Base-by-base conservation (phyloP, 176 grass and related monocot species). In the Oryza punctata region DNA sequence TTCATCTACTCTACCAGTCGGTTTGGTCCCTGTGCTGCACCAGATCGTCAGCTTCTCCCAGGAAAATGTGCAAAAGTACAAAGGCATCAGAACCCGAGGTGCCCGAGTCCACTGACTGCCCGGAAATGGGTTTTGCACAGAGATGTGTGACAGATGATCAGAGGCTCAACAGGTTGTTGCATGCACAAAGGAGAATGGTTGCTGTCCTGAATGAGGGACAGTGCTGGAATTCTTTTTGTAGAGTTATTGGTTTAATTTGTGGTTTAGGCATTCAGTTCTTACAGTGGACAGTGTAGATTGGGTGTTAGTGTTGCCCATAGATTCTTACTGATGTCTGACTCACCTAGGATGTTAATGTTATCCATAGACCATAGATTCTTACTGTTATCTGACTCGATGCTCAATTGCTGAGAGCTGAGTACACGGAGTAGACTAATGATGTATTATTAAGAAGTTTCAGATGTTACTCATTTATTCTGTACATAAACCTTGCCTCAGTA, bases 21-120 rank as follows among this genome's bases (percentile, higher is more conserved):
- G 89, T 41, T 89, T 99, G 76, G 40, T 88, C 69, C 91, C 91
- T 45, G 40, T 85, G 61, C 75, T 99, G 61, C 54, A 99, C 84
- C 85, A 90, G 41, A 83, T 96, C 33, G 72, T 33, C 72, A 78
- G 33, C 67, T 94, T 92, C 85, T 85, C 86, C 40, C 75, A 85
- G 15, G 63, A 43, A 29, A 87, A 90, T 71, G 65, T 94, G 65
- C 77, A 73, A 68, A 78, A 73, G 23, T 94, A 96, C 12, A 45
- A 19, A 65, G 13, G 23, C 68, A 80, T 99, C 65, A 96, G 96
- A 85, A 69, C 72, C 40, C n/a, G 59, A 15, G 77, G 84, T 19
- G 2, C 83, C 19, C 71, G 12, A 69, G n/a, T 50, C 33, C 35
- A 15, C 28, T 37, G 11, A 23, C 13, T 1, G 18, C 33, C n/a